These are phyloP conservation scores for Monosporascus sp. DNA, from an alignment of 2,329 filamentous ascomycete species.

Conservation along the genomic window DNA sequence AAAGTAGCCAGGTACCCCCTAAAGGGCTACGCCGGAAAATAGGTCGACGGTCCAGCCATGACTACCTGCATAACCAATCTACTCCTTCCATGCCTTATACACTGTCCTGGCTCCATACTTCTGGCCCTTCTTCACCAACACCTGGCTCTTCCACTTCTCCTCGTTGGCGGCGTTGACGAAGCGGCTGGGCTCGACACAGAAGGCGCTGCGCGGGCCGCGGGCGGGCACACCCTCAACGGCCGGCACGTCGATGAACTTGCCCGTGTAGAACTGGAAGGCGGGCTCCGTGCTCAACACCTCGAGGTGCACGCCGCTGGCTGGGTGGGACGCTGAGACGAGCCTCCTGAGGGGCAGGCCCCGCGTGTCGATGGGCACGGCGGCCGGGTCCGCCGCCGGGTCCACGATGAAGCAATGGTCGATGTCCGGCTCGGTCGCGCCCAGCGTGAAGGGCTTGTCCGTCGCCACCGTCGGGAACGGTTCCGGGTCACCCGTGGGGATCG, in stretches of 20 bases:
- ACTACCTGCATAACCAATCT: slow-evolving; percentile 6
- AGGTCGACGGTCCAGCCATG: too few species aligned
- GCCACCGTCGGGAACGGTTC: slow-evolving; percentile 59
- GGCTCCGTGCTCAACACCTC: slow-evolving; percentile 90
- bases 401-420: slow-evolving; percentile 91
- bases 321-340: slow-evolving; percentile 69
- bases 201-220: slow-evolving; percentile 64
- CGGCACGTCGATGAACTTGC: slow-evolving; percentile 75
- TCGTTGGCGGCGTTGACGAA: slow-evolving; percentile 87
- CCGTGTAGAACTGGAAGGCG: slow-evolving; percentile 95
- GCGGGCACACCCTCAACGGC: slow-evolving; percentile 57
- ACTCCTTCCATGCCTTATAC: slow-evolving; percentile 79
- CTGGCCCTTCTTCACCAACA: slow-evolving; percentile 77
- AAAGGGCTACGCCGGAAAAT: too few species aligned
- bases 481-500: slow-evolving; percentile 69
- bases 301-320: slow-evolving; percentile 69
- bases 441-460: slow-evolving; percentile 62
- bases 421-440: slow-evolving; percentile 65
- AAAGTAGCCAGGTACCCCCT: too few species aligned
- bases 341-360: slow-evolving; percentile 56
- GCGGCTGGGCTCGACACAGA: slow-evolving; percentile 88
- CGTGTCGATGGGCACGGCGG: slow-evolving; percentile 60
- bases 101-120: slow-evolving; percentile 76
- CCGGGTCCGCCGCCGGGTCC: slow-evolving; percentile 49
- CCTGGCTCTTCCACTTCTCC: slow-evolving; percentile 72